These are phyloP conservation scores for Tetrapisispora fleetii DNA, from an alignment of 805 yeast genomes.

Conservation along the genomic window DNA sequence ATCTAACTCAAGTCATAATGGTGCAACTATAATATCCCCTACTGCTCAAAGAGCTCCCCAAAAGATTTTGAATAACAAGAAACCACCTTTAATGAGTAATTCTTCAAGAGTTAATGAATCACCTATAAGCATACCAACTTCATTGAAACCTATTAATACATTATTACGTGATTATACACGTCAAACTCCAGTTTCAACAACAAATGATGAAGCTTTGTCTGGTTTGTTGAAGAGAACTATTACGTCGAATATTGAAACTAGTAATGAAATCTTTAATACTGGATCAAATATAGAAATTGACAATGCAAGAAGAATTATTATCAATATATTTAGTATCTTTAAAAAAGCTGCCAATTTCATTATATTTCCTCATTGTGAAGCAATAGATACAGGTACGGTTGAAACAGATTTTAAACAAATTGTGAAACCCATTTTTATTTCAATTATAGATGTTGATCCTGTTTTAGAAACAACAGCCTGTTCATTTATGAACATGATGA, in stretches of 20 bases:
- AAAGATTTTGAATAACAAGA: constrained; percentile 5
- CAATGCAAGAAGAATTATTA: constrained; percentile 21
- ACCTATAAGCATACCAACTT: not conserved
- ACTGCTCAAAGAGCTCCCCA: not conserved
- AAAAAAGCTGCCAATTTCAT: constrained; percentile 20
- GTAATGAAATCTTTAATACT: not conserved
- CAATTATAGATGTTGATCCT: constrained; percentile 31
- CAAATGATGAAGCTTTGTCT: constrained; percentile 12
- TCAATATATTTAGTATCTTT: constrained; percentile 25
- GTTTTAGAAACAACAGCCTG: constrained; percentile 30
- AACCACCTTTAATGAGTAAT: not conserved
- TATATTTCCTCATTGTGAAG: constrained; percentile 17
- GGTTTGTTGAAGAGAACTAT: not conserved
- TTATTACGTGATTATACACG: not conserved
- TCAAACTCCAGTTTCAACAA: constrained; percentile 5
- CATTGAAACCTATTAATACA: not conserved
- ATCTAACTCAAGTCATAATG: not conserved
- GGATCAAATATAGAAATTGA: not conserved
- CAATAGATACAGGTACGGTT: constrained; percentile 12
- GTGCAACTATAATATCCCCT: not conserved
- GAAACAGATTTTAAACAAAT: constrained; percentile 19
- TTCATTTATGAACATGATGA: constrained; percentile 30
- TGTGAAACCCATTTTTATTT: constrained; percentile 32
- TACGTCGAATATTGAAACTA: not conserved
- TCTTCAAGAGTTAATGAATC: not conserved